Conservation (phyloP, 352 stramenopile species). For the Phytophthora capsici region DNA sequence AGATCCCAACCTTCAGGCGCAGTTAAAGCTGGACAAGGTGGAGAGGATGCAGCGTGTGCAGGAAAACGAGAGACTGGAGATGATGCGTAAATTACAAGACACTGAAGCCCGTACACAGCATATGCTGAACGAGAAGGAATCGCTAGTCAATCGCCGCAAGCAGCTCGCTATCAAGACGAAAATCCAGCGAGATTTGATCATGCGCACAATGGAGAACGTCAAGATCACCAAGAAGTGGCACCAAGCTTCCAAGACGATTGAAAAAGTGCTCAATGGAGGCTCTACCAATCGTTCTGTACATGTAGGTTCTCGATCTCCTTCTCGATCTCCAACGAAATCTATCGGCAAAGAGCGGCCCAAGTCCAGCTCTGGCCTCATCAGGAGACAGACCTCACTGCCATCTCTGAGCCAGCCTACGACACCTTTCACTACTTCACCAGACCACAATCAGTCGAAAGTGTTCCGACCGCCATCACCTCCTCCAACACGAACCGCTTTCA, state of each 20-base stretch:
- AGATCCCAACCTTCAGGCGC: too few relatives aligned
- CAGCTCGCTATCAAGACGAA: slow-evolving; percentile 83
- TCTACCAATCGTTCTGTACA: slow-evolving; percentile 30
- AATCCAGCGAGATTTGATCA: slow-evolving; percentile 89
- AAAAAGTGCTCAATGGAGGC: slow-evolving; percentile 66
- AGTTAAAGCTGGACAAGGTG: slow-evolving; percentile 78
- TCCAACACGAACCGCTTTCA: slow-evolving; percentile 74
- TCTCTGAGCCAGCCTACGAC: slow-evolving; percentile 34
- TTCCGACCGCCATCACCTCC: slow-evolving; percentile 69
- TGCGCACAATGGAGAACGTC: slow-evolving; percentile 89
- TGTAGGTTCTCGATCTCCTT: slow-evolving; percentile 45
- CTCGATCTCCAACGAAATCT: slow-evolving; percentile 45
- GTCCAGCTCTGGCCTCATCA: slow-evolving; percentile 56
- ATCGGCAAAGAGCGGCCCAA: slow-evolving; percentile 51
- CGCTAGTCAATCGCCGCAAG: slow-evolving; percentile 81
- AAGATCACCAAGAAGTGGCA: slow-evolving; percentile 91
- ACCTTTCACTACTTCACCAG: slow-evolving; percentile 12
- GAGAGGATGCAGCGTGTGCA: slow-evolving; percentile 92
- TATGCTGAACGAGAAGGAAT: slow-evolving; percentile 86
- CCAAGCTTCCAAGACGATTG: slow-evolving; percentile 79
- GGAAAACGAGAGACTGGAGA: slow-evolving; percentile 93
- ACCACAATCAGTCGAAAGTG: slow-evolving; percentile 44
- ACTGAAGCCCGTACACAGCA: slow-evolving; percentile 79
- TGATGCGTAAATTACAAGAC: slow-evolving; percentile 86
- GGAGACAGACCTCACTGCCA: slow-evolving; percentile 52